Conservation (phyloP, 192 early-diverging fungal species). For the Chytriomyces sp. region DNA sequence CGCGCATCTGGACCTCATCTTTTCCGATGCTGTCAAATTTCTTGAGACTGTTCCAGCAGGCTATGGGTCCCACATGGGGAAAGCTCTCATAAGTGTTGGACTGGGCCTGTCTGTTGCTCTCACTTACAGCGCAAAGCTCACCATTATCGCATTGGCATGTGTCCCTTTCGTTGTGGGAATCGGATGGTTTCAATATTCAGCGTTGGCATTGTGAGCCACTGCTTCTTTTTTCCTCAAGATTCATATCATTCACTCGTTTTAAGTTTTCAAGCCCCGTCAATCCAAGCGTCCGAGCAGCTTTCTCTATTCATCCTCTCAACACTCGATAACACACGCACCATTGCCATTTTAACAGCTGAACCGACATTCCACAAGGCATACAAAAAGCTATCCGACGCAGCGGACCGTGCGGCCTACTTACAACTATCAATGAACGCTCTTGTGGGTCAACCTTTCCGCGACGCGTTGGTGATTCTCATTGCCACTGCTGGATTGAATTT, state of each 20-base stretch:
- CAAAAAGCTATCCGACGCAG: not conserved
- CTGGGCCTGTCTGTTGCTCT: slow-evolving; percentile 5
- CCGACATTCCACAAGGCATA: not conserved
- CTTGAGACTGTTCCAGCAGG: slow-evolving; percentile 1
- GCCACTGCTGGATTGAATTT: slow-evolving; percentile 3
- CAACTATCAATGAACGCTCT: not conserved
- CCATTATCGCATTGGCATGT: not conserved
- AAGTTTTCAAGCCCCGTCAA: slow-evolving; percentile 10
- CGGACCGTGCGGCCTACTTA: no score
- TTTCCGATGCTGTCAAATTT: slow-evolving; percentile 1
- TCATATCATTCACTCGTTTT: not conserved
- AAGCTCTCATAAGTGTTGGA: not conserved
- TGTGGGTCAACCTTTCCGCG: not conserved
- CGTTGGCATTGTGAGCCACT: not conserved
- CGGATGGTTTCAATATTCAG: not conserved
- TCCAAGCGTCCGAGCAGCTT: not conserved
- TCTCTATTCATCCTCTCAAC: not conserved
- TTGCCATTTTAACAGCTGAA: not conserved
- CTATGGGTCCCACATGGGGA: not conserved
- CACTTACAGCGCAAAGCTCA: not conserved
- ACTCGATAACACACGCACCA: not conserved
- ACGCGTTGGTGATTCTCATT: slow-evolving; percentile 13
- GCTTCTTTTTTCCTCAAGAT: not conserved
- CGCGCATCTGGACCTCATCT: not conserved
- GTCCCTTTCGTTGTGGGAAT: not conserved